Evolutionary conservation across 2,329 filamentous ascomycete species (phyloP), one percentile per base, ranked within the genome.

Genomic region (Penicillium paneum): DNA sequence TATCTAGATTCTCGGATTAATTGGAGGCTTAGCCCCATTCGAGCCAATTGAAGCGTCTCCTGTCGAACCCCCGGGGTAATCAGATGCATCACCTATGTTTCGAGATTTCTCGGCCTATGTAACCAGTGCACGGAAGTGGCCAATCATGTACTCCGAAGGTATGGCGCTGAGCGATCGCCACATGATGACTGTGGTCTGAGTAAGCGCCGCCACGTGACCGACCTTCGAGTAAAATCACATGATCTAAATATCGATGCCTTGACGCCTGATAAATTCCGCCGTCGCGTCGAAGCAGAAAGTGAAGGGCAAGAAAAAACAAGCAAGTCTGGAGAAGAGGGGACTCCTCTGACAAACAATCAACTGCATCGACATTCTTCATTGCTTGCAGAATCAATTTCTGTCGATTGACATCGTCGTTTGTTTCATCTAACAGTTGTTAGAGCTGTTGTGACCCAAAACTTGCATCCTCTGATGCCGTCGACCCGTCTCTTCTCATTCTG

Each of bases 361-460:
- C 32, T 26, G 19, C 12, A 24, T 39, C n/a, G 15, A 31, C 15
- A 12, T 40, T 41, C 31, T 15, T 19, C n/a, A 11, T 26, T 17
- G 6, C 19, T 17, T 10, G n/a, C 8, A 3, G 24, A 32, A 32
- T 19, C 17, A n/a, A 7, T n/a, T 34, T 28, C 34, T 11, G 29
- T 44, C 34, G 26, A 39, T 44, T 39, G 46, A 8, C 1, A 39
- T 39, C 39, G 44, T n/a, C 19, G 11, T 48, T 39, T 35, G 28
- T 28, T 53, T 21, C 15, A 29, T 49, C 36, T 42, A 26, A 41
- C 52, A 28, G 42, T 38, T 35, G 34, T 52, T 38, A 50, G 34
- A 60, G 55, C 52, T 58, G 39, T 64, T 62, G 52, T 55, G 53
- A 58, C 59, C 61, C 56, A 57, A 64, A 57, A 51, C 29, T 57